A percentile compares a stretch with the other conserved stretches of the same genome.
These are phyloP conservation scores for Thalia dealbata DNA, from an alignment of 176 grass and related monocot genomes.

Conservation along the genomic window DNA sequence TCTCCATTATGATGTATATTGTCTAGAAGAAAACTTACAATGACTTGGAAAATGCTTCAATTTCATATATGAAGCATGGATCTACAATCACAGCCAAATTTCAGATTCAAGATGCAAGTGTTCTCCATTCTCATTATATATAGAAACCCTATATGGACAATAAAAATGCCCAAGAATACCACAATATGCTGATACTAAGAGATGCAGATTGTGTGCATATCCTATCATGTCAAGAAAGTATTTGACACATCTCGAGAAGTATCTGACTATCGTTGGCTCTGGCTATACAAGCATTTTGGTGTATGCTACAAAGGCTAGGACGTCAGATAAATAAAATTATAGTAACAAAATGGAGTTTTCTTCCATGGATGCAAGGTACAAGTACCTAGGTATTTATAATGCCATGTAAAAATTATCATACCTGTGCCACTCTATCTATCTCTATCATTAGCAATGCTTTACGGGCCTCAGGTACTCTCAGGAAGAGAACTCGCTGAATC, in stretches of 20 bases:
- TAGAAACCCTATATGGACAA: no score
- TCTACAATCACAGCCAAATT: not conserved
- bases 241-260: no score
- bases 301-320: no score
- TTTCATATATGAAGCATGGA: not conserved
- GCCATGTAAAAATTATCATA: constrained; percentile 12
- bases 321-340: not conserved
- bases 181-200: no score
- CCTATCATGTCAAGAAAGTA: no score
- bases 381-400: not conserved
- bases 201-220: no score
- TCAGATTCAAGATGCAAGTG: not conserved
- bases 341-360: not conserved
- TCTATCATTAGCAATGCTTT: constrained; percentile 69
- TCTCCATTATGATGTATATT: not conserved
- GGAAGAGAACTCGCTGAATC: constrained; percentile 68
- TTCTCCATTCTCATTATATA: no score
- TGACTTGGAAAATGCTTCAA: not conserved
- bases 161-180: no score
- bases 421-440: constrained; percentile 94
- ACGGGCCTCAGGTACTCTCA: constrained; percentile 87
- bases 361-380: not conserved
- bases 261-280: no score
- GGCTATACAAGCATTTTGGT: no score
- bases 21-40: not conserved